These are phyloP conservation scores for Suhomyces wounanorum DNA, from an alignment of 1,139 yeast species.

Conservation along the genomic window DNA sequence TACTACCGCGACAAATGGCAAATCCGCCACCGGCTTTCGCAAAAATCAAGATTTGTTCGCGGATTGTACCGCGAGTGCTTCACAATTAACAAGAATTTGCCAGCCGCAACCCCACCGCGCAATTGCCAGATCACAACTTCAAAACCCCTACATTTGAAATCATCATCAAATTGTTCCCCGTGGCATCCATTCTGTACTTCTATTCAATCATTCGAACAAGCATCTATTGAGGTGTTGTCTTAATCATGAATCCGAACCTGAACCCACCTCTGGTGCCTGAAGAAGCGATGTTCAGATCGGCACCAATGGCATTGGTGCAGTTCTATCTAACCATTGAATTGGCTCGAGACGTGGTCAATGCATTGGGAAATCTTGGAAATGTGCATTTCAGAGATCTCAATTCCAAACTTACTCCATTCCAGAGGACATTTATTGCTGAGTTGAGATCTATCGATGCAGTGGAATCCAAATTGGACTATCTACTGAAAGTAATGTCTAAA, in stretches of 20 bases:
- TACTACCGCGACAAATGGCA: too few relatives aligned
- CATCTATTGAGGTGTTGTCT: neutral
- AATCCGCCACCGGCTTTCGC: neutral
- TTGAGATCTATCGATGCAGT: constrained; percentile 54
- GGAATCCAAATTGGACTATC: constrained; percentile 31
- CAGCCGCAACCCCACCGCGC: neutral
- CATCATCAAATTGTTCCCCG: neutral
- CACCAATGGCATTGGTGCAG: constrained; percentile 93
- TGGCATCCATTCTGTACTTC: neutral
- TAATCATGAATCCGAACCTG: neutral
- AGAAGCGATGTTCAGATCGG: constrained; percentile 54
- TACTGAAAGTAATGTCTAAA: constrained; percentile 22
- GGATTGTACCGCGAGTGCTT: neutral
- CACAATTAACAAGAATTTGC: neutral
- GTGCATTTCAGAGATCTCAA: constrained; percentile 93
- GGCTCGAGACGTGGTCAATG: constrained; percentile 81
- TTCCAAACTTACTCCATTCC: constrained; percentile 75
- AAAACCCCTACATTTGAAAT: neutral
- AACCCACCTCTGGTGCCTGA: constrained; percentile 11
- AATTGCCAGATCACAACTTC: constrained; percentile 5
- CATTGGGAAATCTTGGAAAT: constrained; percentile 77
- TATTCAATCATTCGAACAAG: neutral
- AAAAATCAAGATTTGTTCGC: neutral
- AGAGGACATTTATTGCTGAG: constrained; percentile 83
- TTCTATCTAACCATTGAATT: constrained; percentile 90